These are phyloP conservation scores for Emmonsiellopsis sp. DNA, from an alignment of 2,329 filamentous ascomycete species.

Conservation along the genomic window DNA sequence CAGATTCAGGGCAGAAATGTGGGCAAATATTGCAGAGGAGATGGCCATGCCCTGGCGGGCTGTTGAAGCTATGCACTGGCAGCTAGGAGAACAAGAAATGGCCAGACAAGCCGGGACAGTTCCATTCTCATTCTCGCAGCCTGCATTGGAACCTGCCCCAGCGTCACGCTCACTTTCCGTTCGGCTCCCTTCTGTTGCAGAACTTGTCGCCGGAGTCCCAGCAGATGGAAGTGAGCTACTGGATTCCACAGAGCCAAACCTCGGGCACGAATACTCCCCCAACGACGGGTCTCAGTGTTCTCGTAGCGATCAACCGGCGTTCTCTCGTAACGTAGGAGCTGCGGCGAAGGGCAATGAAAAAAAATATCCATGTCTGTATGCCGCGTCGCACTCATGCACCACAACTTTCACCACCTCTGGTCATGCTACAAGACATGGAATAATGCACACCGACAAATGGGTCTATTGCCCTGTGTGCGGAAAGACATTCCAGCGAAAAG, in stretches of 20 bases:
- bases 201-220: background rate
- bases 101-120: constrained; percentile 43
- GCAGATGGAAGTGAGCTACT: constrained; percentile 23
- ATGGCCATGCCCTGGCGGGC: constrained; percentile 93
- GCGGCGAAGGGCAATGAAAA: no score
- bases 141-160: background rate
- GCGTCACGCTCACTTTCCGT: background rate
- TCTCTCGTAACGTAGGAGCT: no score
- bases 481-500: no score
- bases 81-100: constrained; percentile 88
- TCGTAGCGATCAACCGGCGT: background rate
- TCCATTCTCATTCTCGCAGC: background rate
- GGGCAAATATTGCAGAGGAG: constrained; percentile 89
- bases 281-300: no score
- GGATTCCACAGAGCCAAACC: constrained; percentile 78
- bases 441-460: no score
- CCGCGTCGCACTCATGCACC: no score
- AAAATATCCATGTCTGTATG: no score
- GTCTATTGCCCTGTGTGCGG: no score
- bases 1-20: constrained; percentile 97
- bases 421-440: no score
- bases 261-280: constrained; percentile 29
- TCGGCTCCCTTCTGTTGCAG: background rate
- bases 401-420: no score
- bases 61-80: constrained; percentile 98